These are phyloP conservation scores for Pseudogymnoascus sp. DNA, from an alignment of 2,329 filamentous ascomycete genomes.

Conservation along the genomic window DNA sequence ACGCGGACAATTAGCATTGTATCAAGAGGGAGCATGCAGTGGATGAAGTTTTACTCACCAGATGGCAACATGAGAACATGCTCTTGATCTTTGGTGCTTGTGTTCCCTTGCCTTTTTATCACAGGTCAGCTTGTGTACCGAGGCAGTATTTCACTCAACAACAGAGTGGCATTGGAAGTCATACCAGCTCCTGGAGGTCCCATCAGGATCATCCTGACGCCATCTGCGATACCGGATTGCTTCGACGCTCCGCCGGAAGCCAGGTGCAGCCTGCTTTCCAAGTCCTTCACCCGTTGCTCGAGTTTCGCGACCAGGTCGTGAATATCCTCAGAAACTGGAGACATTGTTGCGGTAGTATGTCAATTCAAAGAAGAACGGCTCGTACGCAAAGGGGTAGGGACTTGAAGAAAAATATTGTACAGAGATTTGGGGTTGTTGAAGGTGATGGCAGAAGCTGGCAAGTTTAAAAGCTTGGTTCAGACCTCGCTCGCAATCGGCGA, in stretches of 20 bases:
- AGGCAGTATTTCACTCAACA: constrained; percentile 1
- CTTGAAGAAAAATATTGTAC: constrained; percentile 20
- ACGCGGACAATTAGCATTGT: constrained; percentile 21
- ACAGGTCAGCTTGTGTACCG: neutral
- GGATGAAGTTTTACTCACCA: constrained; percentile 53
- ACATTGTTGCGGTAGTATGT: constrained; percentile 56
- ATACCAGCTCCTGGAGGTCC: constrained; percentile 93
- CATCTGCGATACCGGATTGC: constrained; percentile 53
- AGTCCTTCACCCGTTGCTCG: constrained; percentile 75
- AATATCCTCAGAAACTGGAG: constrained; percentile 79
- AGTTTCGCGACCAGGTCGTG: constrained; percentile 78
- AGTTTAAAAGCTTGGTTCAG: constrained; percentile 11
- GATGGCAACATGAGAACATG: constrained; percentile 92
- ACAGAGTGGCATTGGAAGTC: constrained; percentile 31
- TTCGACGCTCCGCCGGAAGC: constrained; percentile 44
- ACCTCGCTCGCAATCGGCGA: constrained; percentile 7
- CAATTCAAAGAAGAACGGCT: constrained; percentile 12
- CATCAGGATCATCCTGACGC: constrained; percentile 93
- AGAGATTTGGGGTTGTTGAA: constrained; percentile 13
- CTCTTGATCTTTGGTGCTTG: constrained; percentile 98
- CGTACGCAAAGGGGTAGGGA: constrained; percentile 3
- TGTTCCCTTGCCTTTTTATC: constrained; percentile 80
- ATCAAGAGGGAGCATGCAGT: neutral
- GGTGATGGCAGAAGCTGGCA: constrained; percentile 14
- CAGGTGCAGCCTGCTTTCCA: constrained; percentile 64